These are phyloP conservation scores for Paraurostyla sp. DNA, from an alignment of 73 alveolate species.

Conservation along the genomic window DNA sequence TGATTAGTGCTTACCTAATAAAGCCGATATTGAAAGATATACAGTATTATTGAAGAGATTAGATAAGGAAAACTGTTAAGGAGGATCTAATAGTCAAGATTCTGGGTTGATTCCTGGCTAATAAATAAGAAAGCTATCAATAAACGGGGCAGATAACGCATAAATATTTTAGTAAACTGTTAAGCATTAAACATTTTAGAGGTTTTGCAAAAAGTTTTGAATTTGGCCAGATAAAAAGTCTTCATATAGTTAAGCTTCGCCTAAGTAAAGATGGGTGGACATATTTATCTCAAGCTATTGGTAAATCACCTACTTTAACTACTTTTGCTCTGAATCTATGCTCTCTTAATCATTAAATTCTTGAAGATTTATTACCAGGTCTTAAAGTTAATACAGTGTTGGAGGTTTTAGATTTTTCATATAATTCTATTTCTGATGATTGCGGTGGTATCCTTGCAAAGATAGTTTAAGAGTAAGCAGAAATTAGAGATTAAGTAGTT, in stretches of 20 bases:
- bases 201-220: neutral
- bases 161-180: neutral
- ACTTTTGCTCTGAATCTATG: neutral
- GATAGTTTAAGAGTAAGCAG: constrained; percentile 40
- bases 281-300: constrained; percentile 2
- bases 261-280: constrained; percentile 10
- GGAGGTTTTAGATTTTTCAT: constrained; percentile 16
- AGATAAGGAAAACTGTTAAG: neutral
- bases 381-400: neutral
- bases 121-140: neutral
- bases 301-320: neutral
- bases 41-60: neutral
- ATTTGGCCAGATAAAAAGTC: neutral
- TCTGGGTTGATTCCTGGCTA: neutral
- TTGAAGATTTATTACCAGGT: neutral
- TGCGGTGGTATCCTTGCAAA: constrained; percentile 11
- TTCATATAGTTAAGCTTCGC: neutral
- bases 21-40: constrained; percentile 18
- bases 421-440: constrained; percentile 14
- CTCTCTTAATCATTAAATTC: neutral
- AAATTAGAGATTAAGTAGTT: constrained; percentile 12
- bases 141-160: neutral
- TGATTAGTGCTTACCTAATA: constrained; percentile 7
- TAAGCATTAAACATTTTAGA: neutral
- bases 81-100: neutral